Evolutionary conservation across 1,284 basidiomycete genomes (phyloP).

Genomic region (Peniophora sp.): DNA sequence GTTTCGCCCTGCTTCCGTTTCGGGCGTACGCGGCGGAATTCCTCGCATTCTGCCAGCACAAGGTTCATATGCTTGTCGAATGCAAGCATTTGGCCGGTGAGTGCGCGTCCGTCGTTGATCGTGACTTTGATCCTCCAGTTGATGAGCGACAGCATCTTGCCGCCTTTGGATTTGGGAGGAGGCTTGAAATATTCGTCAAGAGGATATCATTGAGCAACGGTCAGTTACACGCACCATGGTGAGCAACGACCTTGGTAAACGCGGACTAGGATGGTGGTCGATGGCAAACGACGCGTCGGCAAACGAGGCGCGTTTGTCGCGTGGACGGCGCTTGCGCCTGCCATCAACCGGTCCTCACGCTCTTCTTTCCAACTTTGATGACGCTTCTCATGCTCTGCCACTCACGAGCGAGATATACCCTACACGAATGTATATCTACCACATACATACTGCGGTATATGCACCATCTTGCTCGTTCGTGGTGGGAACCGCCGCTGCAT

Average conservation of each 20-base stretch:
- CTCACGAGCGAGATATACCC: too few relatives aligned
- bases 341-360: too few relatives aligned
- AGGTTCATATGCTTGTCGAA: constrained; percentile 99
- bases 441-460: too few relatives aligned
- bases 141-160: constrained; percentile 96
- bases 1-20: constrained; percentile 76
- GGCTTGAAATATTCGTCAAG: constrained; percentile 37
- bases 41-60: constrained; percentile 95
- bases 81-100: constrained; percentile 98
- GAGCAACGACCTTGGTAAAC: neutral
- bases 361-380: too few relatives aligned
- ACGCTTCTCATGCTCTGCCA: too few relatives aligned
- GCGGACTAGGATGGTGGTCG: neutral
- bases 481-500: too few relatives aligned
- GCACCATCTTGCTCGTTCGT: too few relatives aligned
- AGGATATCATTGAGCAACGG: constrained; percentile 1
- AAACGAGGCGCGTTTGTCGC: too few relatives aligned
- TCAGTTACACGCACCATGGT: neutral
- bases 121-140: constrained; percentile 98
- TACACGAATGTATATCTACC: too few relatives aligned
- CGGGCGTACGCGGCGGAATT: constrained; percentile 83
- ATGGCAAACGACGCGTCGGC: neutral
- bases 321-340: too few relatives aligned
- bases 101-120: constrained; percentile 93
- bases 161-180: constrained; percentile 92